Base-by-base conservation (phyloP, 371 early-diverging fungal species). In the Nematocida major region DNA sequence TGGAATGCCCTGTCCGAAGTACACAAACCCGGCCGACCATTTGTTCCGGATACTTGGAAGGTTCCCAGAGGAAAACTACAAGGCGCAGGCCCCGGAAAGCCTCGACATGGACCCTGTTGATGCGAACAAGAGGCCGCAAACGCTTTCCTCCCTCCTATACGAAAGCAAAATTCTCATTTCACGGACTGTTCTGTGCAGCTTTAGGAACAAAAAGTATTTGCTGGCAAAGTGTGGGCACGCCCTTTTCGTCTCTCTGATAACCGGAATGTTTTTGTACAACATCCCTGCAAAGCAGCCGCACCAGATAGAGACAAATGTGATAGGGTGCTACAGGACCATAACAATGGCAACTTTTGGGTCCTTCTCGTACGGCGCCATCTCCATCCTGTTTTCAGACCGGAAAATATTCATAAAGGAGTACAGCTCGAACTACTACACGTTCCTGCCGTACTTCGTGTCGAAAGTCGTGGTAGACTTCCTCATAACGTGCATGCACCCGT, bases 11-110 rank as follows among this genome's bases (percentile, higher is more conserved):
- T 93, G 93, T 79, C 94, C 94, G 2, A 85, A 87, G 24, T 91
- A 91, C 1, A 93, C 89, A 84, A 94, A 94, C 81, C 89, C 93
- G 73, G 95, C 94, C 0, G 96, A 96, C 32, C 68, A 73, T 48
- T n/a, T 79, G 5, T 79, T 79, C 36, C 53, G 77, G 48, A 54
- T 67, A 15, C 18, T 76, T 15, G 42, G 66, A 18, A 65, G 49
- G 4, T n/a, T 79, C n/a, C 77, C 69, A 5, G 22, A 18, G 13
- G 4, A 22, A 42, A 11, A 32, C 22, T 24, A 36, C 18, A 73
- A 5, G 9, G 4, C 54, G 32, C 13, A 48, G 48, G 32, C 11
- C 13, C 13, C 18, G 42, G 62, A 43, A 47, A 39, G 11, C n/a
- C n/a, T 13, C 24, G 48, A 43, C 50, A 30, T 18, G 34, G n/a